Evolutionary conservation across 2,329 filamentous ascomycete genomes (phyloP).

Genomic region (Chlorencoelia australis): DNA sequence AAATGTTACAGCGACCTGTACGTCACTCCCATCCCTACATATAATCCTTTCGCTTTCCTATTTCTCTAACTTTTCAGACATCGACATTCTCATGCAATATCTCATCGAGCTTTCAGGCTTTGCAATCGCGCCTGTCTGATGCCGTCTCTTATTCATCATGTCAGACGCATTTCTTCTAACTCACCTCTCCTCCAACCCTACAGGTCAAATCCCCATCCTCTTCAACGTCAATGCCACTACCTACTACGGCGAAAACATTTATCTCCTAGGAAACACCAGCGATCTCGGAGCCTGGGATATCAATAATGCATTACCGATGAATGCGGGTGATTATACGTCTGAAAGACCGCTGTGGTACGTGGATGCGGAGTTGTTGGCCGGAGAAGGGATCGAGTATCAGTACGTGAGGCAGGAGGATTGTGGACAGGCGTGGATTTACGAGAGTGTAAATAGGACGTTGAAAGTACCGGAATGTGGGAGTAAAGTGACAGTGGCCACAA

Average conservation of each 20-base stretch:
- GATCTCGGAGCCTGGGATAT: slow-evolving; percentile 36
- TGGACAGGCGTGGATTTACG: slow-evolving; percentile 33
- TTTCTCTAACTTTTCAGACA: no score
- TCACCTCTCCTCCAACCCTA: no score
- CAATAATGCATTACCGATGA: slow-evolving; percentile 26
- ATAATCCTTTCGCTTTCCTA: no score
- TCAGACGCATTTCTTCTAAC: no score
- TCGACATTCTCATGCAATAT: no score
- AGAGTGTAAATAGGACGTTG: slow-evolving; percentile 34
- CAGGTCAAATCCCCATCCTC: slow-evolving; percentile 29
- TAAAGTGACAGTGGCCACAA: slow-evolving; percentile 19
- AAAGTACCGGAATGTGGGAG: slow-evolving; percentile 30
- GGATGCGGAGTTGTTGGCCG: slow-evolving; percentile 32
- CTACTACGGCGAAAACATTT: slow-evolving; percentile 38
- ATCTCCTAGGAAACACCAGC: slow-evolving; percentile 33
- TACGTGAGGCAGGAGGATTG: slow-evolving; percentile 37
- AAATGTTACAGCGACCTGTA: slow-evolving; percentile 20
- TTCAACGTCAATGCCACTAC: slow-evolving; percentile 39
- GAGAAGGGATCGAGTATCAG: slow-evolving; percentile 34
- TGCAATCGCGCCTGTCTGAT: no score
- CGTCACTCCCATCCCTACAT: no score
- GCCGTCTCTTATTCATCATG: no score
- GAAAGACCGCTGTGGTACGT: slow-evolving; percentile 36
- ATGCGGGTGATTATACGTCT: slow-evolving; percentile 33
- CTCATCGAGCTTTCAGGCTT: no score